These are phyloP conservation scores for Bryum argenteum DNA, from an alignment of 225 moss, liverwort and hornwort genomes.

Conservation along the genomic window DNA sequence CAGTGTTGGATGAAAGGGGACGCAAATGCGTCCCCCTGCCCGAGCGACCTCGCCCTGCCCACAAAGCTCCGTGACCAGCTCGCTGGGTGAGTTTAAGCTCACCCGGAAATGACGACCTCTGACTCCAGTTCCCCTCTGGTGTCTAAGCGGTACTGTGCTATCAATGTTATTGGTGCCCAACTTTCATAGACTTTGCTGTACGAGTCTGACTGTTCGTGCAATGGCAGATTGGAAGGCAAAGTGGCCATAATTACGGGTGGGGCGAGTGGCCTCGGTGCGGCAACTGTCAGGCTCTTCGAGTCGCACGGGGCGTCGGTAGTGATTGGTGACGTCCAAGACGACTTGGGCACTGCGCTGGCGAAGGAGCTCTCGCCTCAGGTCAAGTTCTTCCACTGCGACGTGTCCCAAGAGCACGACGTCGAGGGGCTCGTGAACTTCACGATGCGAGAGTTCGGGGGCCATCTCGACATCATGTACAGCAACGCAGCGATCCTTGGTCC, in stretches of 20 bases:
- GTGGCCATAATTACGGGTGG: slow-evolving; percentile 20
- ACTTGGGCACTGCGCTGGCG: slow-evolving; percentile 32
- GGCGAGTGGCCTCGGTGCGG: slow-evolving; percentile 40
- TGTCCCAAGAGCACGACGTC: slow-evolving; percentile 41
- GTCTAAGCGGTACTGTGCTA: too few species aligned
- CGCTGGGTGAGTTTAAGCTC: too few species aligned
- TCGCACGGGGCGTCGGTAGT: slow-evolving; percentile 46
- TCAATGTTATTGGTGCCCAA: too few species aligned
- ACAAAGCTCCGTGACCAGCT: too few species aligned
- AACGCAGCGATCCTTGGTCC: slow-evolving; percentile 44
- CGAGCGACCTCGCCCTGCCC: too few species aligned
- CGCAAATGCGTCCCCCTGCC: too few species aligned
- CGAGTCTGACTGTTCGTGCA: too few species aligned
- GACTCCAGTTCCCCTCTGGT: too few species aligned
- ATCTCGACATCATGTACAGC: slow-evolving; percentile 52
- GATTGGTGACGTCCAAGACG: slow-evolving; percentile 48
- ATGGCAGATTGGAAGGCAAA: slow-evolving; percentile 18
- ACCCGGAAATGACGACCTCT: too few species aligned
- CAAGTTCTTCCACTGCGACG: slow-evolving; percentile 47
- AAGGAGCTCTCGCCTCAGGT: slow-evolving; percentile 25
- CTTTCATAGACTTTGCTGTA: too few species aligned
- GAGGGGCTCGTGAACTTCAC: slow-evolving; percentile 36
- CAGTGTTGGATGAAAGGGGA: too few species aligned
- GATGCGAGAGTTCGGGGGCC: slow-evolving; percentile 28
- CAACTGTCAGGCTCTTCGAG: slow-evolving; percentile 39